These are phyloP conservation scores for Kwoniella botswanensis DNA, from an alignment of 768 basidiomycete species.

Conservation along the genomic window DNA sequence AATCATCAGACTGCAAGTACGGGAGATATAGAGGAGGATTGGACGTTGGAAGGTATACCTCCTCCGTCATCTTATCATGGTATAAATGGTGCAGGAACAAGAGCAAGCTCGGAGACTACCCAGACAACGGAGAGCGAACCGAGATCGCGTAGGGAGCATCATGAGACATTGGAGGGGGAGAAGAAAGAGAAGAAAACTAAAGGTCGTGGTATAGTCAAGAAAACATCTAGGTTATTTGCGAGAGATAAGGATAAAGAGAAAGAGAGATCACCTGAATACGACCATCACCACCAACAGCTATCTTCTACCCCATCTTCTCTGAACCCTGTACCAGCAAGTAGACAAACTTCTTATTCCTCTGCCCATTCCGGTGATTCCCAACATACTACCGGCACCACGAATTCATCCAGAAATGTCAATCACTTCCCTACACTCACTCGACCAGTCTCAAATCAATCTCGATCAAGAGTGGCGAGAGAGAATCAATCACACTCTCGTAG, in stretches of 20 bases:
- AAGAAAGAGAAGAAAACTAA: constrained; percentile 42
- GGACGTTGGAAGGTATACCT: constrained; percentile 40
- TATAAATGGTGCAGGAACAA: neutral
- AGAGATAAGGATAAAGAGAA: constrained; percentile 30
- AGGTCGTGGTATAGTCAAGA: constrained; percentile 43
- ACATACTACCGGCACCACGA: constrained; percentile 11
- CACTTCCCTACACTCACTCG: constrained; percentile 20
- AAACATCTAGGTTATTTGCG: constrained; percentile 48
- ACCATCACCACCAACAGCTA: neutral
- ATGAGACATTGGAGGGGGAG: neutral
- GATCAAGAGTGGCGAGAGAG: constrained; percentile 11
- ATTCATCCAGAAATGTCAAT: constrained; percentile 10
- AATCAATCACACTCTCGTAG: constrained; percentile 31
- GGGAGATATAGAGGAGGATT: constrained; percentile 41
- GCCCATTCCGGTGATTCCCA: constrained; percentile 32
- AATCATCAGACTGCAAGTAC: neutral
- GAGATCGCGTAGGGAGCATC: neutral
- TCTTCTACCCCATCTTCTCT: constrained; percentile 20
- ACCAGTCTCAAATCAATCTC: constrained; percentile 17
- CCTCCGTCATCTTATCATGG: constrained; percentile 11
- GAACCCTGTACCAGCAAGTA: constrained; percentile 13
- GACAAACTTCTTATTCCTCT: constrained; percentile 49
- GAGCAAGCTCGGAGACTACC: constrained; percentile 5
- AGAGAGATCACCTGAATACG: constrained; percentile 22
- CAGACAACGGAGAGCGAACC: neutral